Conservation (phyloP, 1,284 basidiomycete species). For the Ceratobasidium papillatum region DNA sequence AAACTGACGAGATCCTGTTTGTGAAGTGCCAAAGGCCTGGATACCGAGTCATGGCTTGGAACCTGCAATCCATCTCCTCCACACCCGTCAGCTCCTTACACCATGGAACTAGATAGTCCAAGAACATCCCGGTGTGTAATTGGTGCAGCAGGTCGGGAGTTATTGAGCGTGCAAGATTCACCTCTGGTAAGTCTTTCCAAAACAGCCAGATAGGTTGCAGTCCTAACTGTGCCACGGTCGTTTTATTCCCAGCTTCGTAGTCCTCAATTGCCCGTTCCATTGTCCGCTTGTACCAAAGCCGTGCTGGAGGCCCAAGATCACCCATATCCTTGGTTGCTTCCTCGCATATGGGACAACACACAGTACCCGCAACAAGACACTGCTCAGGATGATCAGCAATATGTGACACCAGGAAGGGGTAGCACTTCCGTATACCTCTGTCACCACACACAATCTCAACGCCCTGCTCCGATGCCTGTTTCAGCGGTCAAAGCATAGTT, state of each 20-base stretch:
- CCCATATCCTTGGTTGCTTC: no score
- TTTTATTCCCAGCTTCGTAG: neutral
- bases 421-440: neutral
- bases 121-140: slow-evolving; percentile 46
- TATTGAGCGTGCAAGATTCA: slow-evolving; percentile 30
- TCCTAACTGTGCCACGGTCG: neutral
- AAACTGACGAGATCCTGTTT: neutral
- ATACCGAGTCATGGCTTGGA: slow-evolving; percentile 1
- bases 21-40: slow-evolving; percentile 5
- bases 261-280: neutral
- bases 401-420: neutral
- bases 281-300: neutral
- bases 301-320: neutral
- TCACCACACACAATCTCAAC: slow-evolving; percentile 28
- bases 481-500: slow-evolving; percentile 41
- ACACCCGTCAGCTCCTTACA: neutral
- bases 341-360: neutral
- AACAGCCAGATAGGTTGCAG: slow-evolving; percentile 11
- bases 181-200: slow-evolving; percentile 26
- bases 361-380: neutral
- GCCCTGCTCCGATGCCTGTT: slow-evolving; percentile 35
- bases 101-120: slow-evolving; percentile 43
- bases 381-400: neutral
- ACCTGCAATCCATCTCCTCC: neutral
- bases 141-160: slow-evolving; percentile 43